Evolutionary conservation across 2,329 filamentous ascomycete genomes (phyloP).

Genomic region (Colletotrichum sp.): DNA sequence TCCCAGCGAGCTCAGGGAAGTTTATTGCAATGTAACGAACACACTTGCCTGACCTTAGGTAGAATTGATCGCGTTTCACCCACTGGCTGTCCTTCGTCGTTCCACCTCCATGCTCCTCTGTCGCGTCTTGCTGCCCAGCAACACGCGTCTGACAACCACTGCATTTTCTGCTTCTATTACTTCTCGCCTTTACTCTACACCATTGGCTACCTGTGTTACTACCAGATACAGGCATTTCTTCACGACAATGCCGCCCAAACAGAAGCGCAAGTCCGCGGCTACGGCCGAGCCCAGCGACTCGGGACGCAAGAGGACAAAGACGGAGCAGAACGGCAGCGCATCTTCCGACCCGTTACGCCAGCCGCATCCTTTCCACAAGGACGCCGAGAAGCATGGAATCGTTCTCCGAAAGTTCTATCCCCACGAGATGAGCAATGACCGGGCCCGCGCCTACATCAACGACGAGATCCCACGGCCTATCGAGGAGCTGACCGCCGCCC

Average conservation of each 20-base stretch:
- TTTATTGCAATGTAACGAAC: neutral
- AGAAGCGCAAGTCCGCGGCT: conserved; percentile 30
- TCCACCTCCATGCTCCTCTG: neutral
- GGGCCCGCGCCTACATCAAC: conserved; percentile 76
- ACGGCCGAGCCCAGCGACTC: conserved; percentile 25
- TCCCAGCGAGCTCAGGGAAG: neutral
- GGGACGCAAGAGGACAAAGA: conserved; percentile 37
- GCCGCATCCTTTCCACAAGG: conserved; percentile 51
- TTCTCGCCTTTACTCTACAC: neutral
- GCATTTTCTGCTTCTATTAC: neutral
- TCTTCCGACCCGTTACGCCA: conserved; percentile 39
- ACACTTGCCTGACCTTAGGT: neutral
- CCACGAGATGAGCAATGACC: conserved; percentile 81
- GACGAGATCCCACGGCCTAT: conserved; percentile 76
- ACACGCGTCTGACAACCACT: neutral
- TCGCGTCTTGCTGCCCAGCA: conserved; percentile 6
- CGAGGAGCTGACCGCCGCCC: conserved; percentile 65
- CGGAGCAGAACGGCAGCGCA: conserved; percentile 19
- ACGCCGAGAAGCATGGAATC: conserved; percentile 62
- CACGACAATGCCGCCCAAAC: conserved; percentile 31
- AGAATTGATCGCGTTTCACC: neutral
- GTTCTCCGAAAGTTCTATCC: conserved; percentile 81
- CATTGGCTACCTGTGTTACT: too few relatives aligned
- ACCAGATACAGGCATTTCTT: neutral
- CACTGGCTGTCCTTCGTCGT: neutral